Base-by-base conservation (phyloP, 805 yeast genomes). In the Brettanomyces custersianus region DNA sequence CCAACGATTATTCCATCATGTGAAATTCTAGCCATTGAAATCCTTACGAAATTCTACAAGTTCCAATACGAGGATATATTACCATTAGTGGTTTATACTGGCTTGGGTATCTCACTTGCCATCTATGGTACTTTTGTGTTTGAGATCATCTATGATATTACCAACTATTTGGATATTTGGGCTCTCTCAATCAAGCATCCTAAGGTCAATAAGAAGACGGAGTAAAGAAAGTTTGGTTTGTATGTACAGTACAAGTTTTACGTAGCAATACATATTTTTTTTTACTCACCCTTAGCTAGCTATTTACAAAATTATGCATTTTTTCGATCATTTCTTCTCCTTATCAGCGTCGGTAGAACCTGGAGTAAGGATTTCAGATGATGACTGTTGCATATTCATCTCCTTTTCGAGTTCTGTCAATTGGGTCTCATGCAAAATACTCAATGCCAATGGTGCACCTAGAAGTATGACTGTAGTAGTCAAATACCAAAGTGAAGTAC, bases 371-470 rank as follows among this genome's bases (percentile, higher is more conserved):
- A 81, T 72, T 40, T 78, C 87, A 52, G 74, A 79, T 19, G 87
- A 80, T 23, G 48, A 43, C 59, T 79, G 81, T 60, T 81, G 90
- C 54, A 81, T 65, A 40, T 80, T 76, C 71, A 86, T 78, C 57
- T 87, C 92, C 67, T 83, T 86, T 68, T 88, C 96, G 80, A 85
- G 73, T 66, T 88, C 96, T 56, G 80, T 77, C 59, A 88, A 73
- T 67, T 90, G 96, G 57, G 87, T 94, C 66, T 90, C 96, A 41
- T 87, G 78, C 51, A 92, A 70, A 49, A 92, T 83, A 36, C 95
- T 80, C 51, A 92, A 68, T 7, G 95, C 79, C 49, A 85, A 71
- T 45, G 99, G 99, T 32, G 87, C 94, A 57, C 96, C 96, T 50
- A 92, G 67, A 43, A 92, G 72, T 50, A 92, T 65, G 29, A 84